Conservation (phyloP, 805 yeast species). For the Ogataea sp. region DNA sequence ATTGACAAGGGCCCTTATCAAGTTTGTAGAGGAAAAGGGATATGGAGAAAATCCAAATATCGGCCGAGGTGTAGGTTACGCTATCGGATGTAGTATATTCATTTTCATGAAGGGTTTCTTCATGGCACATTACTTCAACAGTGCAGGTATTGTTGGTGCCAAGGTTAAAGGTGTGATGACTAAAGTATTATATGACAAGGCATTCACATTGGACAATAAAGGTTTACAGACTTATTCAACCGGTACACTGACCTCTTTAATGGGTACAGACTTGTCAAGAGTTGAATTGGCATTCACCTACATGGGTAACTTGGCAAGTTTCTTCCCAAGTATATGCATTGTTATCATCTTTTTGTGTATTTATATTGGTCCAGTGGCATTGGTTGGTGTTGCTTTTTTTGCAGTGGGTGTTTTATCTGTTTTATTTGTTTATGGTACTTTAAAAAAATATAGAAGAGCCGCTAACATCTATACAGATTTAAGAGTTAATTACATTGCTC, state of each 20-base stretch:
- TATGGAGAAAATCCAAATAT: constrained; percentile 30
- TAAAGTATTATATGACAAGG: constrained; percentile 57
- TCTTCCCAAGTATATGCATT: constrained; percentile 55
- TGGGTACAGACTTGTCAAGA: constrained; percentile 76
- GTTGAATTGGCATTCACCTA: constrained; percentile 67
- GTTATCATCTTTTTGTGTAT: constrained; percentile 56
- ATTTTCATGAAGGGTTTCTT: constrained; percentile 38
- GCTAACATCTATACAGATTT: constrained; percentile 62
- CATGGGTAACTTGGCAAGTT: constrained; percentile 55
- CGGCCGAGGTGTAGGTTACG: constrained; percentile 69
- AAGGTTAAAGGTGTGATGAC: constrained; percentile 63
- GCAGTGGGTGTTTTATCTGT: constrained; percentile 39
- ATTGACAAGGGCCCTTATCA: constrained; percentile 53
- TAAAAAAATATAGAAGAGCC: constrained; percentile 44
- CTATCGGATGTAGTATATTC: constrained; percentile 61
- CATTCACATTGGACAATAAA: constrained; percentile 50
- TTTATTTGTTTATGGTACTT: constrained; percentile 36
- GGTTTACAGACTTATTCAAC: constrained; percentile 58
- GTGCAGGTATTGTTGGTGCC: constrained; percentile 57
- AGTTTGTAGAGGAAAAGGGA: constrained; percentile 47
- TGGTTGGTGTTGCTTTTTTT: constrained; percentile 59
- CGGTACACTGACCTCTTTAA: constrained; percentile 67
- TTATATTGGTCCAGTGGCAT: constrained; percentile 64
- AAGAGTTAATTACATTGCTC: constrained; percentile 71
- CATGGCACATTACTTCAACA: constrained; percentile 57